These are phyloP conservation scores for Thymus mandschuricus DNA, from an alignment of 257 asterid species.

Conservation along the genomic window DNA sequence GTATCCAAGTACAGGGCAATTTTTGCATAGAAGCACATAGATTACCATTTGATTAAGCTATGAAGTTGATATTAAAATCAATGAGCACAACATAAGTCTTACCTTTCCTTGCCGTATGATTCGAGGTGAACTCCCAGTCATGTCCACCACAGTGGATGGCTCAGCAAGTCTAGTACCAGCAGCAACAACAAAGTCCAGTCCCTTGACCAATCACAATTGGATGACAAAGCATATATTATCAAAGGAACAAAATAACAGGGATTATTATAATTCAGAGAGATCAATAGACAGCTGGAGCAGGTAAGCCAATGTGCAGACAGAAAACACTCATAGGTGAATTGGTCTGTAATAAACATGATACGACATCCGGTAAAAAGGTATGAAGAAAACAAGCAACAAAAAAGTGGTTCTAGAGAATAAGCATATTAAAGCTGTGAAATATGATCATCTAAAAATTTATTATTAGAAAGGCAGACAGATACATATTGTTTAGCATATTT, in stretches of 20 bases:
- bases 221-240: conserved; percentile 21
- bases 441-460: not conserved
- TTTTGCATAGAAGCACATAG: not conserved
- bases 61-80: not conserved
- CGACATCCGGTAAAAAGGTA: not conserved
- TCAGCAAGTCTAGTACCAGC: conserved; percentile 83
- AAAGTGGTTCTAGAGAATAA: conserved; percentile 2
- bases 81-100: conserved; percentile 11
- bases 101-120: conserved; percentile 87
- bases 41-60: not conserved
- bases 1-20: not conserved
- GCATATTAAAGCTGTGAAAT: not conserved
- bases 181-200: conserved; percentile 90
- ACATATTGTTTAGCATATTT: not conserved
- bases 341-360: not conserved
- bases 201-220: conserved; percentile 43
- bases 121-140: conserved; percentile 67
- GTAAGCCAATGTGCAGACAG: conserved; percentile 5
- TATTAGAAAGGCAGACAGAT: no score
- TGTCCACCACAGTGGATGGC: conserved; percentile 92
- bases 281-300: conserved; percentile 6
- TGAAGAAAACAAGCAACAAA: conserved; percentile 3
- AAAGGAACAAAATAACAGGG: not conserved
- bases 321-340: not conserved
- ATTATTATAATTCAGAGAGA: not conserved